These are phyloP conservation scores for Bassia scoparia DNA, from an alignment of 148 eudicot genomes.

Conservation along the genomic window DNA sequence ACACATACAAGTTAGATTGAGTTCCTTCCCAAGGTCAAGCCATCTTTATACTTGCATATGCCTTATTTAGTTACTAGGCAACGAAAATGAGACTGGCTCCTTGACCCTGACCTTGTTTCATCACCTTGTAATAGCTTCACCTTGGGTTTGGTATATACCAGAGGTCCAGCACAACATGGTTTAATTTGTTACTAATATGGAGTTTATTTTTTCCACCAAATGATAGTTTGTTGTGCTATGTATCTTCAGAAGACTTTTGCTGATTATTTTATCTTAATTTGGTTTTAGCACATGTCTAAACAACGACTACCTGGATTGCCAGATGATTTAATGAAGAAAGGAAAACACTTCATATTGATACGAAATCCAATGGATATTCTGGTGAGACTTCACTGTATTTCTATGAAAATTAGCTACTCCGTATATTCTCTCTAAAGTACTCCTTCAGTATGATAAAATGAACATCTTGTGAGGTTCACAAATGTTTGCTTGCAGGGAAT, in stretches of 20 bases:
- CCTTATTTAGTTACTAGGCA: neutral
- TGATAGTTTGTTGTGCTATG: neutral
- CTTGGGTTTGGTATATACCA: neutral
- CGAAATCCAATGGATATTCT: constrained; percentile 81
- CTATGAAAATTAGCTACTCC: neutral
- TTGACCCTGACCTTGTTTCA: no score
- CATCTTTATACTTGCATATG: no score
- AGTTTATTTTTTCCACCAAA: neutral
- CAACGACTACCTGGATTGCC: constrained; percentile 62
- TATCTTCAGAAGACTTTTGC: neutral
- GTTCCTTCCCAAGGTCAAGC: neutral
- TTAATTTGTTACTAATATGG: neutral
- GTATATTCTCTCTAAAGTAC: neutral
- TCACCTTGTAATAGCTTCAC: neutral
- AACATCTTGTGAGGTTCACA: neutral
- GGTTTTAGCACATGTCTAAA: constrained; percentile 80
- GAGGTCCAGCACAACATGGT: neutral
- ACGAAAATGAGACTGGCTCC: neutral
- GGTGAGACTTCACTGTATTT: constrained; percentile 38
- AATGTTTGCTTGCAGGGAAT: neutral
- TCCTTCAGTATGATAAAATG: neutral
- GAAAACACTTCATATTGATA: constrained; percentile 87
- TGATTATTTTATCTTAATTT: constrained; percentile 7
- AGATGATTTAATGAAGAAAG: constrained; percentile 68
- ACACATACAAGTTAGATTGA: neutral